Conservation (phyloP, 2,329 filamentous ascomycete species). For the Colletotrichum sp. region DNA sequence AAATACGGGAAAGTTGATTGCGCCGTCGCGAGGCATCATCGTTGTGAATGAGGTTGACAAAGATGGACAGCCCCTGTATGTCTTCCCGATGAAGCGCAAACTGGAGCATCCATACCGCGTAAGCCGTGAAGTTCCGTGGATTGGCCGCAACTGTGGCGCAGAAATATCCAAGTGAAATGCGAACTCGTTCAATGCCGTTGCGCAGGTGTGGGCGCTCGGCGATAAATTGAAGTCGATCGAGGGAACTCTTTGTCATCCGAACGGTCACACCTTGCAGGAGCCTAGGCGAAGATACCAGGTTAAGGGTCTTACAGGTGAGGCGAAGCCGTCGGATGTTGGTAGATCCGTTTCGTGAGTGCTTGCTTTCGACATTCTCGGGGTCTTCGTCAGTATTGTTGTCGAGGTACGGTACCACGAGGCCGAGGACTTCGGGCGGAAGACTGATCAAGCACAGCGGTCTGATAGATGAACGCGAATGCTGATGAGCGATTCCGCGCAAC, state of each 20-base stretch:
- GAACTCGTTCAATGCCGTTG: not conserved
- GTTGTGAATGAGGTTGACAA: no score
- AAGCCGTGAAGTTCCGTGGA: fast-evolving
- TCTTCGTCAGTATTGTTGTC: fast-evolving
- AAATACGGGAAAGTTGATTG: no score
- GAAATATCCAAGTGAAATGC: not conserved
- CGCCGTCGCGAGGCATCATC: no score
- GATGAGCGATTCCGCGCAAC: fast-evolving
- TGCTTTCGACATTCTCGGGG: no score
- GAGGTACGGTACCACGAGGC: not conserved
- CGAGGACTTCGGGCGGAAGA: not conserved
- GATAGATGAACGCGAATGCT: fast-evolving
- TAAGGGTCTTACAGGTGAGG: not conserved
- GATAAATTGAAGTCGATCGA: fast-evolving
- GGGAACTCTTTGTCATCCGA: not conserved
- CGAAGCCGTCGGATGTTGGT: not conserved
- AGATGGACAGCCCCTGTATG: no score
- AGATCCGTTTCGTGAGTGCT: no score
- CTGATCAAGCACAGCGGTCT: not conserved
- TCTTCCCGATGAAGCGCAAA: not conserved
- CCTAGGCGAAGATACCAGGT: fast-evolving
- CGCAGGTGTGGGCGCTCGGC: not conserved
- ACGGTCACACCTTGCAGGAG: not conserved
- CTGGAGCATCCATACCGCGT: not conserved
- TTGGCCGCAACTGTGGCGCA: fast-evolving